Base-by-base conservation (phyloP, 345 rosid genomes). In the Clausena lansium region DNA sequence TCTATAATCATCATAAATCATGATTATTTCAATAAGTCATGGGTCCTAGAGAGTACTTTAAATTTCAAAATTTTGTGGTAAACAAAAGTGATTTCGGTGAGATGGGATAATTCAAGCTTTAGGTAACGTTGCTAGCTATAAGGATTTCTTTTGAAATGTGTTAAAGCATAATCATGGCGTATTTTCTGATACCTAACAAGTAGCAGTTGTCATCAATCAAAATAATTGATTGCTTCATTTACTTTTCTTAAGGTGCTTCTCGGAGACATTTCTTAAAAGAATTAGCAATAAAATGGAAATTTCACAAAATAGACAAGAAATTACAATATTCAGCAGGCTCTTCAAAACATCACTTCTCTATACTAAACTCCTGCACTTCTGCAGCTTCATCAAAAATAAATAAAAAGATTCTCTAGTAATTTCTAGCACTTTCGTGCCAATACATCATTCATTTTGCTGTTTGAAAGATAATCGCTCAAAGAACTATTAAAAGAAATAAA, bases 1-100 rank as follows among this genome's bases (percentile, higher is more conserved):
- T 74, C 10, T 25, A 75, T 62, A 64, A 72, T 86, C 74, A 74
- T 79, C 74, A 50, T 54, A 32, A 28, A 78, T 70, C 28, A 61
- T 83, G 47, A 84, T 80, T 60, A 47, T 57, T 77, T 60, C 25
- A 36, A 27, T 30, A 69, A 8, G 19, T 35, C 54, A 54, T 66
- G 64, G 64, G 41, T 11, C 68, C 70, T 47, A 0, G 4, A 0
- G 4, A 9, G 52, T n/a, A 64, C 33, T 76, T 81, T 76, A 47
- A 81, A 68, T 69, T 76, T 41, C 35, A 70, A 57, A 76, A 20
- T 74, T 61, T 30, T 47, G 22, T 15, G 22, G 55, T 17, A 8
- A 27, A 24, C 1, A 33, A n/a, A 57, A 57, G 30, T 32, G 32
- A 58, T 52, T 61, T 19, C 45, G 57, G 58, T 30, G 45, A 62